Evolutionary conservation across 179 eudicot genomes (phyloP), one percentile per base, ranked within the genome.

Genomic region (Silene vulgaris): DNA sequence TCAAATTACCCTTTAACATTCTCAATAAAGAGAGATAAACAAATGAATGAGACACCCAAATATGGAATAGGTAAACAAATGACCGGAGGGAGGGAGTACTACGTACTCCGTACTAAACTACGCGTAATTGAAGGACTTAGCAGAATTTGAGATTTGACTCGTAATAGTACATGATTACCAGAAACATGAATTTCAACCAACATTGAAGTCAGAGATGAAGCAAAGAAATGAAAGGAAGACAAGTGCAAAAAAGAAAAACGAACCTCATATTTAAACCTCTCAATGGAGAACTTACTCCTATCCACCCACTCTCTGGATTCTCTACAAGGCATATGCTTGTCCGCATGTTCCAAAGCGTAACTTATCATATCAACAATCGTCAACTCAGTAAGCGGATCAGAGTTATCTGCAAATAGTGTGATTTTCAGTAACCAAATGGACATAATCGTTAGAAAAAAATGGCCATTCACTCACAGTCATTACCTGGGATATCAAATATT

Each of bases 401-500:
- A 35, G 76, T 74, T 84, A 32, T 89, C 98, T 91, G 89, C 79
- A 77, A 75, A 35, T 59, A 40, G n/a, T 4, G 61, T 75, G 16
- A 29, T 76, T n/a, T 4, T 54, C 43, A 43, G 57, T 56, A 71
- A 56, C 67, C 72, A 1, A n/a, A n/a, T 8, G 12, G 35, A 50
- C 67, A 70, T 32, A 21, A 69, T 67, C 14, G 61, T 11, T 50
- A 54, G 52, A 76, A 19, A 75, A 40, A 71, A 61, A 28, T 16
- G 40, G 32, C 6, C 65, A 14, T 30, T n/a, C 56, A 74, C 45
- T 65, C 23, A 35, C 26, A 16, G 40, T 17, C 9, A 65, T 68
- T 72, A 91, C 98, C 98, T 82, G 97, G 89, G 28, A 93, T 89
- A 84, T 93, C 97, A 75, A 91, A 93, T 72, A 89, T 85, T 80